A percentile compares a stretch with the other conserved stretches of the same genome.
Evolutionary conservation across 306 rosid genomes (phyloP).

Genomic region (Glycine soja): DNA sequence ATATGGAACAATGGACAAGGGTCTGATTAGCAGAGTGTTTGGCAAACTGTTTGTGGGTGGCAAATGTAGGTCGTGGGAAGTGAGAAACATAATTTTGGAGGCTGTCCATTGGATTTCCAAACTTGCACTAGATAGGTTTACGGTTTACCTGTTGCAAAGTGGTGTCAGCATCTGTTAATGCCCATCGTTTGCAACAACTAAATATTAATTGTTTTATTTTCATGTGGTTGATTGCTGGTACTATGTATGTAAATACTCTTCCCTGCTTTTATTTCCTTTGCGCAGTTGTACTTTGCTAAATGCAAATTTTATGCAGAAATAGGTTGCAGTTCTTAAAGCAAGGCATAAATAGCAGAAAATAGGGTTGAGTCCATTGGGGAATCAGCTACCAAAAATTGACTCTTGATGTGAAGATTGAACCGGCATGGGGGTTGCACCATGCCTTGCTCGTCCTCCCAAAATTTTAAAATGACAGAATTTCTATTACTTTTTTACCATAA

Average conservation of each 20-base stretch:
- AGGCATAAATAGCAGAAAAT: slow-evolving; percentile 67
- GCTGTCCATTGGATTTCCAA: no score
- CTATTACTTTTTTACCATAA: neutral
- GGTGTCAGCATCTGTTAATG: neutral
- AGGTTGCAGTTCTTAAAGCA: slow-evolving; percentile 79
- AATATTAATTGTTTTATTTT: slow-evolving; percentile 19
- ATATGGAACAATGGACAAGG: neutral
- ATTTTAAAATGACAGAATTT: neutral
- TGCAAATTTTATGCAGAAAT: slow-evolving; percentile 60
- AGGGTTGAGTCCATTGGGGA: slow-evolving; percentile 44
- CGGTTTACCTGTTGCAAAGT: neutral
- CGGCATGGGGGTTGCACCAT: slow-evolving; percentile 7
- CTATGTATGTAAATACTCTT: neutral
- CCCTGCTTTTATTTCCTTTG: no score
- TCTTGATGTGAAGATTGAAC: slow-evolving; percentile 50
- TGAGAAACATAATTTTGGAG: no score
- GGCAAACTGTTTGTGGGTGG: no score
- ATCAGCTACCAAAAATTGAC: slow-evolving; percentile 54
- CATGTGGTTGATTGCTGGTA: slow-evolving; percentile 7
- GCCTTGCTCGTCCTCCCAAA: neutral
- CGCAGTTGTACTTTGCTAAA: no score
- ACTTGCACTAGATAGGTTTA: neutral
- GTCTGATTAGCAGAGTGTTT: no score
- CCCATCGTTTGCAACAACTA: slow-evolving; percentile 10
- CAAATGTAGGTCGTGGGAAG: no score